A percentile compares a stretch with the other conserved stretches of the same genome.
Conservation (phyloP, 1,139 yeast genomes). For the Pichia sp. region DNA sequence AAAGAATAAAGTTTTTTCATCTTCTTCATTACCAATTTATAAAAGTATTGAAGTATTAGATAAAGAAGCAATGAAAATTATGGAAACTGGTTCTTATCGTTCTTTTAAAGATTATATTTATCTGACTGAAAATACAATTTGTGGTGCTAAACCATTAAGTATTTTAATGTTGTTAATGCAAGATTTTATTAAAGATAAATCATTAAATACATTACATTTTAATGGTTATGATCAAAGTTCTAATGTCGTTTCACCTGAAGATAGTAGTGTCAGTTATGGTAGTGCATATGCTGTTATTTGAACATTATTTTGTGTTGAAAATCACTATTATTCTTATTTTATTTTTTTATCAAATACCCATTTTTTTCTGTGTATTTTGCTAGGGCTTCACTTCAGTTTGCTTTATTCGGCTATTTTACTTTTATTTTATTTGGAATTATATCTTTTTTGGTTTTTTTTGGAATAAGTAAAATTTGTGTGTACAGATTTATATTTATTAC, state of each 20-base stretch:
- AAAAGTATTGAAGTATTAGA: conserved; percentile 71
- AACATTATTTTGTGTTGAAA: background rate
- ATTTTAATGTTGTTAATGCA: conserved; percentile 54
- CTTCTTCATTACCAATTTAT: conserved; percentile 42
- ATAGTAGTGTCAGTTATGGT: conserved; percentile 87
- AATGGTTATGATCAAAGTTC: conserved; percentile 79
- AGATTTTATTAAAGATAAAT: conserved; percentile 17
- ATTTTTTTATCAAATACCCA: background rate
- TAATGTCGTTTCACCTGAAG: conserved; percentile 41
- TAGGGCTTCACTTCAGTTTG: too few relatives aligned
- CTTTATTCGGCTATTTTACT: too few relatives aligned
- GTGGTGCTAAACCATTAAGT: conserved; percentile 84
- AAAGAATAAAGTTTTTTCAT: conserved; percentile 14
- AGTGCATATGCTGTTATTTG: conserved; percentile 57
- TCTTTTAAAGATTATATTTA: conserved; percentile 65
- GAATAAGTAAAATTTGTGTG: too few relatives aligned
- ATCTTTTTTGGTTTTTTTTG: too few relatives aligned
- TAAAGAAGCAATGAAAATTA: conserved; percentile 58
- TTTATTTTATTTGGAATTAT: too few relatives aligned
- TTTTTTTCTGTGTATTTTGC: background rate
- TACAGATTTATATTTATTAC: too few relatives aligned
- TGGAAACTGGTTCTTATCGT: conserved; percentile 44
- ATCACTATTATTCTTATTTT: background rate
- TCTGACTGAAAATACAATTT: conserved; percentile 78
- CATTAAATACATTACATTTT: conserved; percentile 51